phyloP scores from a whole-genome alignment of 257 asterid genomes.

The Pogostemon cablin region DNA sequence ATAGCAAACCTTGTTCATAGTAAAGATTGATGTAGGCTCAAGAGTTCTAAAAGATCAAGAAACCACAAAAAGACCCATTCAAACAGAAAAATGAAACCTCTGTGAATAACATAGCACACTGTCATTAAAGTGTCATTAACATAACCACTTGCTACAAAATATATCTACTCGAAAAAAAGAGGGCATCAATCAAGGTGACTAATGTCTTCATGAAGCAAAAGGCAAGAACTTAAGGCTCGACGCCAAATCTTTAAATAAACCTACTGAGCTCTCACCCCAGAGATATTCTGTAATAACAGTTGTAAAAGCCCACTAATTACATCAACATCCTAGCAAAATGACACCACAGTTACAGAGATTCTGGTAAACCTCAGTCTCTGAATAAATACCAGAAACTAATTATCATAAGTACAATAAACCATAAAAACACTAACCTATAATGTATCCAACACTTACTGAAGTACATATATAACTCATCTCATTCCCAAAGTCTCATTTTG shows the following conservation, averaged over 20 bases:
- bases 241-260: constrained; percentile 21
- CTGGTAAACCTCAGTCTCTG: constrained; percentile 11
- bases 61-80: neutral
- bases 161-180: neutral
- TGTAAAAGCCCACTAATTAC: constrained; percentile 22
- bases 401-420: neutral
- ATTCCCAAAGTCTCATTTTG: constrained; percentile 21
- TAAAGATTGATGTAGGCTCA: too few relatives aligned
- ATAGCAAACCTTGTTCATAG: neutral
- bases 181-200: constrained; percentile 11
- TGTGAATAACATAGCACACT: constrained; percentile 3
- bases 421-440: neutral
- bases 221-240: neutral
- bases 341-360: constrained; percentile 10
- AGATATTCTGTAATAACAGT: constrained; percentile 11
- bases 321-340: neutral
- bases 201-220: neutral
- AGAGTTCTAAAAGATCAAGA: too few relatives aligned
- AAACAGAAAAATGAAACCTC: neutral
- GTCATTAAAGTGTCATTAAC: neutral
- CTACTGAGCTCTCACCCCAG: constrained; percentile 11
- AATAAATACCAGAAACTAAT: constrained; percentile 13
- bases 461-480: neutral
- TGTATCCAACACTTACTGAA: neutral
- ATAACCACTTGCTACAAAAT: constrained; percentile 9